These are phyloP conservation scores for Lachnellula arida DNA, from an alignment of 2,329 filamentous ascomycete genomes.

Conservation along the genomic window DNA sequence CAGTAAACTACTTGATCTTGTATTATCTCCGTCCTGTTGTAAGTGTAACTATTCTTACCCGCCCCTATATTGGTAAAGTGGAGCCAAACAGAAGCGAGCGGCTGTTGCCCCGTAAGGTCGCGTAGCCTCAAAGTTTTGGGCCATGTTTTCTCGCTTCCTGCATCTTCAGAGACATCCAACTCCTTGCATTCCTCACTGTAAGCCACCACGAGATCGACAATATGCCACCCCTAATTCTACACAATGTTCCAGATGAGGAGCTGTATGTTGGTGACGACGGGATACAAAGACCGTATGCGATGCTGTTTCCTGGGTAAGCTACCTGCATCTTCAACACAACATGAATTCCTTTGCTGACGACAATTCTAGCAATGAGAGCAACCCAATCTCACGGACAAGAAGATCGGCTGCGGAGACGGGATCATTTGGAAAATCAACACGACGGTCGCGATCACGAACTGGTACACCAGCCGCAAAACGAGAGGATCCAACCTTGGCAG, in stretches of 20 bases:
- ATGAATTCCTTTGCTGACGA: conserved; percentile 12
- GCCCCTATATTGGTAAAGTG: too few species aligned
- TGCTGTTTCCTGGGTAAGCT: conserved; percentile 59
- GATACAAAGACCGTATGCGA: conserved; percentile 59
- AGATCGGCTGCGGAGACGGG: conserved; percentile 56
- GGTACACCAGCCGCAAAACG: conserved; percentile 46
- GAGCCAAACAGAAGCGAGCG: not conserved
- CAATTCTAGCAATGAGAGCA: conserved; percentile 46
- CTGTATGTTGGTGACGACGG: conserved; percentile 63
- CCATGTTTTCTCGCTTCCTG: not conserved
- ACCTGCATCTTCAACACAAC: conserved; percentile 4
- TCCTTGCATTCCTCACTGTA: not conserved
- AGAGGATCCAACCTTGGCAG: conserved; percentile 58
- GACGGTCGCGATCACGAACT: conserved; percentile 57
- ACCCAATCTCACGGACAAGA: conserved; percentile 45
- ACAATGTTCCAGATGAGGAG: conserved; percentile 65
- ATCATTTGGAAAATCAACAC: conserved; percentile 63
- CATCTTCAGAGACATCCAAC: not conserved
- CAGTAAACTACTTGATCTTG: too few species aligned
- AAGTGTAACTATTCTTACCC: too few species aligned
- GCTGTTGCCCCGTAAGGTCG: conserved; percentile 1
- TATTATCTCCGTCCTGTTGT: too few species aligned
- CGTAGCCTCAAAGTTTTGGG: conserved; percentile 4
- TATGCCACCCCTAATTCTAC: conserved; percentile 63
- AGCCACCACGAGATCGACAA: conserved; percentile 5